Conservation (phyloP, 2,329 filamentous ascomycete genomes). For the Colletotrichum chlorophyti region DNA sequence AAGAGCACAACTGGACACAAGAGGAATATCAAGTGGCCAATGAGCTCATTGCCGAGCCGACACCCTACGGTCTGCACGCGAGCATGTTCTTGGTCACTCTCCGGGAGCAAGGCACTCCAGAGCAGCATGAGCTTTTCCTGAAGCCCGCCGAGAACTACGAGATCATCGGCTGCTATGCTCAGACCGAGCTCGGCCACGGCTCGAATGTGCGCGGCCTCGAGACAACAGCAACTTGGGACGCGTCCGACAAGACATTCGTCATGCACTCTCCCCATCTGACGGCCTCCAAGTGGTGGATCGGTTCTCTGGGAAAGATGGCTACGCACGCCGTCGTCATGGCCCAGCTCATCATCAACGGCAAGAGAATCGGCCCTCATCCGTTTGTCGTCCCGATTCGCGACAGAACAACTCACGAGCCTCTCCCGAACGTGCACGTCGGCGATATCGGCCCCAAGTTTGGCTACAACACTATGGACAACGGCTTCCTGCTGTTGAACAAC, state of each 20-base stretch:
- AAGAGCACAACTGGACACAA: constrained; percentile 71
- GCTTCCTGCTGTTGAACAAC: constrained; percentile 79
- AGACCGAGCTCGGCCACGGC: constrained; percentile 82
- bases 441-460: constrained; percentile 84
- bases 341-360: constrained; percentile 73
- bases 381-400: constrained; percentile 80
- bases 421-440: constrained; percentile 75
- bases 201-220: constrained; percentile 78
- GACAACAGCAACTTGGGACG: constrained; percentile 77
- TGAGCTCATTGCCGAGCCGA: constrained; percentile 75
- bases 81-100: constrained; percentile 61
- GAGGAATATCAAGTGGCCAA: constrained; percentile 71
- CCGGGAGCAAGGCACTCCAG: constrained; percentile 73
- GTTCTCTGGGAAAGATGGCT: constrained; percentile 76
- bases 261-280: constrained; percentile 78
- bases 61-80: constrained; percentile 76
- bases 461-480: constrained; percentile 85
- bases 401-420: constrained; percentile 71
- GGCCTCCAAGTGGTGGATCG: constrained; percentile 86
- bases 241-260: constrained; percentile 75
- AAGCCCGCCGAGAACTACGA: constrained; percentile 73
- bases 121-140: constrained; percentile 77
- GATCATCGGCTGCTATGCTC: constrained; percentile 80
- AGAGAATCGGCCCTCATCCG: constrained; percentile 75
- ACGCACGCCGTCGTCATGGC: constrained; percentile 83